A percentile compares a stretch with the other conserved stretches of the same genome.
Evolutionary conservation across 2,329 filamentous ascomycete genomes (phyloP).

Genomic region (Penicillium hesseltinei): DNA sequence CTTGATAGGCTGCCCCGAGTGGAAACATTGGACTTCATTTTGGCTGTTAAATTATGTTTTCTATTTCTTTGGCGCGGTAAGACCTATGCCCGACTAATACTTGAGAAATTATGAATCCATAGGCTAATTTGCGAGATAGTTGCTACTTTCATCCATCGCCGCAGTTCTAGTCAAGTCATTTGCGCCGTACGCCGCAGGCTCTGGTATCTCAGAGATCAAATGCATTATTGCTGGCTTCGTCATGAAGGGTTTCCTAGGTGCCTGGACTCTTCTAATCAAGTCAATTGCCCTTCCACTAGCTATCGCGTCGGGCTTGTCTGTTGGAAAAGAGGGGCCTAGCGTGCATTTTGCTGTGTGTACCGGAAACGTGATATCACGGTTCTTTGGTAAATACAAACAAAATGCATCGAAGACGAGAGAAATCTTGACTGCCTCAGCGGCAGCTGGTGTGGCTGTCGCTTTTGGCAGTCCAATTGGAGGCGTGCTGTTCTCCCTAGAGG

Average conservation of each 20-base stretch:
- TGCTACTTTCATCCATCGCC: constrained; percentile 75
- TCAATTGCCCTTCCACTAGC: constrained; percentile 85
- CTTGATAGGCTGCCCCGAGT: constrained; percentile 70
- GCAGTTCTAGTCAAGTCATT: constrained; percentile 85
- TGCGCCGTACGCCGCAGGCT: constrained; percentile 93
- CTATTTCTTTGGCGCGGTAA: constrained; percentile 80
- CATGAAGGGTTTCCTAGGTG: constrained; percentile 96
- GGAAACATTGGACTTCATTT: constrained; percentile 84
- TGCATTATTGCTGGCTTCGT: constrained; percentile 98
- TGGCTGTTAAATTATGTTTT: constrained; percentile 77
- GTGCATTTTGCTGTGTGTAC: constrained; percentile 99
- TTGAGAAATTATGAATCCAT: neutral
- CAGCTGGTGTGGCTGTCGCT: constrained; percentile 91
- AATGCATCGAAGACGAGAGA: constrained; percentile 94
- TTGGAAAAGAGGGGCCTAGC: constrained; percentile 95
- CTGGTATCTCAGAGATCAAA: constrained; percentile 98
- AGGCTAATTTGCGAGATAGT: constrained; percentile 44
- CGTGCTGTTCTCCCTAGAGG: constrained; percentile 89
- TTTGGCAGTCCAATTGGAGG: constrained; percentile 97
- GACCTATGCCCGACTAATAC: constrained; percentile 22
- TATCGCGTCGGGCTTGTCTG: constrained; percentile 89
- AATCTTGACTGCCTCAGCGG: constrained; percentile 90
- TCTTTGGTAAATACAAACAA: constrained; percentile 87
- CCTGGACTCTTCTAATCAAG: constrained; percentile 91
- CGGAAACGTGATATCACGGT: constrained; percentile 88